These are phyloP conservation scores for Lepidium didymum DNA, from an alignment of 345 rosid genomes.

Conservation along the genomic window DNA sequence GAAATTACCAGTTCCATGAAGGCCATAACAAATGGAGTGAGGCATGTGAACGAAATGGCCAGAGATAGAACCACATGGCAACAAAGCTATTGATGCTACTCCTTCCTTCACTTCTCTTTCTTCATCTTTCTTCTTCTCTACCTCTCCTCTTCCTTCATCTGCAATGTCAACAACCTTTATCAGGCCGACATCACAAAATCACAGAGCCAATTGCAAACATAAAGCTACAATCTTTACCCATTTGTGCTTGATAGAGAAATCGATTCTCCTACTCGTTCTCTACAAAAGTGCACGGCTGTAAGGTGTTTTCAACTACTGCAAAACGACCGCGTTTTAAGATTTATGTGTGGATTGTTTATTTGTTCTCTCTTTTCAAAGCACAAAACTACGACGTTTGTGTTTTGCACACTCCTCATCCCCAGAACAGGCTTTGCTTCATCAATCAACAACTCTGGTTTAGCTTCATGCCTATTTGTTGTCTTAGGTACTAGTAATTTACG, in stretches of 20 bases:
- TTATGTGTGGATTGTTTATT: neutral
- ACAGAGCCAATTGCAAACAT: neutral
- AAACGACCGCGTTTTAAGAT: neutral
- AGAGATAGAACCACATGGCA: slow-evolving; percentile 78
- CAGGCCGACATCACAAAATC: neutral
- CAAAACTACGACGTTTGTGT: neutral
- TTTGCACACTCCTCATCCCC: neutral
- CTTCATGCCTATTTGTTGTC: neutral
- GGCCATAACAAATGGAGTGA: slow-evolving; percentile 78
- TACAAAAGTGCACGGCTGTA: neutral
- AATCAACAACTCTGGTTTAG: neutral
- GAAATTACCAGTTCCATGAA: slow-evolving; percentile 70
- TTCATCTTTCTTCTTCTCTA: slow-evolving; percentile 15
- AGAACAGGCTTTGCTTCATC: neutral
- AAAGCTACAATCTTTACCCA: slow-evolving; percentile 24
- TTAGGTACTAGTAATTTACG: neutral
- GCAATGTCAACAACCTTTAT: neutral
- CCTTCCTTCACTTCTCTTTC: slow-evolving; percentile 58
- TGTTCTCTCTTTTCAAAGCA: neutral
- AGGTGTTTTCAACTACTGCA: neutral
- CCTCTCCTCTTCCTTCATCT: slow-evolving; percentile 30
- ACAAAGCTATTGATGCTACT: slow-evolving; percentile 77
- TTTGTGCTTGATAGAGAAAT: slow-evolving; percentile 4
- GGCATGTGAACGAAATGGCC: slow-evolving; percentile 91
- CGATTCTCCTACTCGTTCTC: neutral